Percentiles rank a stretch among this genome's conserved stretches.
Conservation (phyloP, 2,329 filamentous ascomycete species). For the Lanzia echinophila region DNA sequence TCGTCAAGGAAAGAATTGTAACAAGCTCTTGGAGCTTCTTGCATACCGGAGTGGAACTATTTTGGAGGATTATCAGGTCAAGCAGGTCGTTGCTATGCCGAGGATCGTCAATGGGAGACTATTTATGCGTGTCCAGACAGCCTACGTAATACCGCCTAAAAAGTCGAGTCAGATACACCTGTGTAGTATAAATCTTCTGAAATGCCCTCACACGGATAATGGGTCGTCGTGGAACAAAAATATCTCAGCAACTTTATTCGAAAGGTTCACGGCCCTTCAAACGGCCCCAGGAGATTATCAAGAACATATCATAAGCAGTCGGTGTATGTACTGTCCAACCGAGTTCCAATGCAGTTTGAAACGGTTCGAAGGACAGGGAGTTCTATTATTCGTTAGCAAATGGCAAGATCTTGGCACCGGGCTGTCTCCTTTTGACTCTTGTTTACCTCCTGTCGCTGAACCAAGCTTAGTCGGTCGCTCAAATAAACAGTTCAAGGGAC, state of each 20-base stretch:
- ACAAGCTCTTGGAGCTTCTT: constrained; percentile 9
- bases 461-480: no score
- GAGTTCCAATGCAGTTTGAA: no score
- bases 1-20: constrained; percentile 8
- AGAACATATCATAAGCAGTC: no score
- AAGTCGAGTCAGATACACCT: background rate
- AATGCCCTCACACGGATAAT: no score
- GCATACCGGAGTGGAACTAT: constrained; percentile 7
- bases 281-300: no score
- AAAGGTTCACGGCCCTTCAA: no score
- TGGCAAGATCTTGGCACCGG: constrained; percentile 13
- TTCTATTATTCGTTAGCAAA: constrained; percentile 8
- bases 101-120: constrained; percentile 11
- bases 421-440: constrained; percentile 10
- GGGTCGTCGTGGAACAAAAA: no score
- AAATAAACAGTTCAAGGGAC: no score
- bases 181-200: no score
- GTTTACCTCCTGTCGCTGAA: constrained; percentile 1
- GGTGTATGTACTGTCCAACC: no score
- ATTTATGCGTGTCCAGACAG: constrained; percentile 11
- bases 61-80: constrained; percentile 8
- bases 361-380: constrained; percentile 4
- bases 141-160: constrained; percentile 7
- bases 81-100: constrained; percentile 9
- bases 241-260: no score